Evolutionary conservation across 2,329 filamentous ascomycete species (phyloP), one percentile per base, ranked within the genome.

Genomic region (Fusarium buharicum): DNA sequence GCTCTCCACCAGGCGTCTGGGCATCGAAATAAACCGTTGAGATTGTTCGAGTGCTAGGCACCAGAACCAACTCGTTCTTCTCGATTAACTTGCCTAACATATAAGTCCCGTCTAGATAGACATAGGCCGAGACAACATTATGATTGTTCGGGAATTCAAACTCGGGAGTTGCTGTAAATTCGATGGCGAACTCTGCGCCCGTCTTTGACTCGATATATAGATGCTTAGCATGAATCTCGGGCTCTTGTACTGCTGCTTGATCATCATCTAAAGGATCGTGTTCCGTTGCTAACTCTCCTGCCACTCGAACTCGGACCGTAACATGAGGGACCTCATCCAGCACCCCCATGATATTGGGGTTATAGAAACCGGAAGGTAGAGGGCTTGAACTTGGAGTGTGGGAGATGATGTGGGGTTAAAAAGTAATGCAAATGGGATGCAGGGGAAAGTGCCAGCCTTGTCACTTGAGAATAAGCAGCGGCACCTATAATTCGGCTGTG

Each of bases 191-290:
- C 1, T 52, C 27, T 2, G 60, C 58, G 2, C 53, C 63, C 2
- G 61, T 62, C 13, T 51, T 55, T 4, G 69, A 70, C 24, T 73
- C 69, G 5, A 73, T 70, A 9, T 68, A 73, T 20, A 58, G 68
- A 10, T 22, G 41, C 8, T 34, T 53, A 3, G n/a, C 22, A 24
- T 3, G 22, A 24, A 24, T 24, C 22, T 24, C 22, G 22, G 22
- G 4, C n/a, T n/a, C n/a, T 24, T 24, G 22, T 24, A 22, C 12
- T 9, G 14, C 2, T 1, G 11, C 17, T 3, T 36, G 17, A 3
- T 34, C 30, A 3, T 34, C 30, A 4, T 59, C 43, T 5, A 40
- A 38, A 4, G 40, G 16, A 3, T 61, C 40, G 22, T 73, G 67
- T 31, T 73, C 70, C 2, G 50, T 60, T 3, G 68, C 68, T 2